These are phyloP conservation scores for Colletotrichum navitas DNA, from an alignment of 2,329 filamentous ascomycete species.

Conservation along the genomic window DNA sequence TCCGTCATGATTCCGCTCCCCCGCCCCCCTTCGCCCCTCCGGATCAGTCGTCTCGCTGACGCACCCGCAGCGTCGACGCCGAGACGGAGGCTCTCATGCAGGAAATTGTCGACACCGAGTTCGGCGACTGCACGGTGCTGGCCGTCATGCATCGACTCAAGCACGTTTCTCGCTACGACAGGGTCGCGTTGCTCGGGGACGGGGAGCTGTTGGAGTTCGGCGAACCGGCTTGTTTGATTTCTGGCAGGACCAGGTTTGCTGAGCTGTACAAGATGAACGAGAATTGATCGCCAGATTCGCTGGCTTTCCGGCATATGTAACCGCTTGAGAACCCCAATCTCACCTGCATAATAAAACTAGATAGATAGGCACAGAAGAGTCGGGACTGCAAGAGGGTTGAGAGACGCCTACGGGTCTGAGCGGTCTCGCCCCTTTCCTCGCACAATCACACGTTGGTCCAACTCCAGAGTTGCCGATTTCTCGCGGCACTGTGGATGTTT, in stretches of 20 bases:
- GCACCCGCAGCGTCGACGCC: slow-evolving; percentile 42
- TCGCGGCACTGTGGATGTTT: no score
- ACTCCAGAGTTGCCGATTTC: no score
- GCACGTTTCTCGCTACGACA: slow-evolving; percentile 43
- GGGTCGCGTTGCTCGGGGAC: slow-evolving; percentile 41
- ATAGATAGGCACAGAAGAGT: no score
- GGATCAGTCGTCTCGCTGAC: not conserved
- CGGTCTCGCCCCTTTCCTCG: no score
- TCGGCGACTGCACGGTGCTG: slow-evolving; percentile 44
- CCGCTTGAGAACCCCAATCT: no score
- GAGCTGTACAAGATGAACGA: slow-evolving; percentile 7
- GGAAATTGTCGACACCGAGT: slow-evolving; percentile 44
- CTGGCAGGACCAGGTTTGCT: not conserved
- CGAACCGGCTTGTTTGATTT: slow-evolving; percentile 30
- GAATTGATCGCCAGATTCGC: not conserved
- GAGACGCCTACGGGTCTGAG: no score
- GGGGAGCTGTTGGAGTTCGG: not conserved
- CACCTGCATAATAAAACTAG: not conserved
- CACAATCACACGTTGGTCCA: no score
- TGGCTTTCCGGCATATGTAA: no score
- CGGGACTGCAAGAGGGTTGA: no score
- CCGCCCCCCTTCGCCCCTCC: no score
- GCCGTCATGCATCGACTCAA: slow-evolving; percentile 44
- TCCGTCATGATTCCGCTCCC: not conserved
- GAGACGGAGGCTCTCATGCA: slow-evolving; percentile 45